Percentiles rank a stretch among this genome's conserved stretches.
phyloP scores from a whole-genome alignment of 306 rosid genomes.

The Canavalia gladiata region DNA sequence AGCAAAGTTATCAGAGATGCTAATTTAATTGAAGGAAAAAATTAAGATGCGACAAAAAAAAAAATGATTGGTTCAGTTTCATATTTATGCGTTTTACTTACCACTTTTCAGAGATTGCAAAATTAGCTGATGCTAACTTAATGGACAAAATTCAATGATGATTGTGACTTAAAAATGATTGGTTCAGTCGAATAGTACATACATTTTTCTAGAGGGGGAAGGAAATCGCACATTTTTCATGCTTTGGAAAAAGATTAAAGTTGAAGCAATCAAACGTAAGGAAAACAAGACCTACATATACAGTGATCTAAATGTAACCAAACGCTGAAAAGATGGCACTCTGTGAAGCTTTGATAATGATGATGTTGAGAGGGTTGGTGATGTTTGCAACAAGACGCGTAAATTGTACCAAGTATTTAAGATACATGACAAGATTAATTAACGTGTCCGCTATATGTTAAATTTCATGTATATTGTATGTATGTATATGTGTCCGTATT shows the following conservation, averaged over 20 bases:
- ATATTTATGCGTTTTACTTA: slow-evolving; percentile 1
- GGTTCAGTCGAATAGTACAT: not conserved
- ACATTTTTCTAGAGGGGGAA: not conserved
- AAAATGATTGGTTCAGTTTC: not conserved
- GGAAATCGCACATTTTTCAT: slow-evolving; percentile 40
- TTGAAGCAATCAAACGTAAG: slow-evolving; percentile 26
- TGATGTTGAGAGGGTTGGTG: slow-evolving; percentile 21
- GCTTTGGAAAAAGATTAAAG: slow-evolving; percentile 35
- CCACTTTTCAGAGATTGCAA: slow-evolving; percentile 11
- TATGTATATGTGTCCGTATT: not conserved
- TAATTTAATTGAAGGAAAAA: not conserved
- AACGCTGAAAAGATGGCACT: not conserved
- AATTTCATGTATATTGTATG: not conserved
- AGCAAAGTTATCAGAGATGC: not conserved
- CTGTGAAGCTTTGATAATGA: slow-evolving; percentile 7
- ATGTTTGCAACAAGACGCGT: not conserved
- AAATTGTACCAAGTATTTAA: not conserved
- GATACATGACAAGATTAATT: not conserved
- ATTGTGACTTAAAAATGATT: slow-evolving; percentile 15
- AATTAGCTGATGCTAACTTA: not conserved
- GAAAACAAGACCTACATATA: not conserved
- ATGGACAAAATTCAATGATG: not conserved
- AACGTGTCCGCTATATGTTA: not conserved
- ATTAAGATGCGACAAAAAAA: slow-evolving; percentile 1
- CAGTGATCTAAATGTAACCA: not conserved